Conservation (phyloP, 2,329 filamentous ascomycete species). For the Ciborinia camelliae region DNA sequence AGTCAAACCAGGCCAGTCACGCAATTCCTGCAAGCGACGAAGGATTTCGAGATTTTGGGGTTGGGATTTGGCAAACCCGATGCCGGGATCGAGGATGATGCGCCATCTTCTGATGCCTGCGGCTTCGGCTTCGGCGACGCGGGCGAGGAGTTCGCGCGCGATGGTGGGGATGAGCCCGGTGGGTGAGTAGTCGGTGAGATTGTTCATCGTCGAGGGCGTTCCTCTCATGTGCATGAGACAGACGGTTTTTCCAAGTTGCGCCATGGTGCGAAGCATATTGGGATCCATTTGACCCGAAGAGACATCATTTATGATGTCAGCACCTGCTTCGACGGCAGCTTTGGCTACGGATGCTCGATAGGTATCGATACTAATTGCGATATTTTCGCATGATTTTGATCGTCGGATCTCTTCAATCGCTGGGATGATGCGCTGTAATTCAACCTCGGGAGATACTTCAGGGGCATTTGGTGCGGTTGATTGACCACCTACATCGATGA, state of each 20-base stretch:
- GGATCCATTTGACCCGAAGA: slow-evolving; percentile 77
- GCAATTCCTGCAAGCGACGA: slow-evolving; percentile 60
- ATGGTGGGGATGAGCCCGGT: slow-evolving; percentile 56
- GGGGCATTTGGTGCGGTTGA: slow-evolving; percentile 77
- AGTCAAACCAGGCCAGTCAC: slow-evolving; percentile 59
- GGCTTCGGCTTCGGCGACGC: slow-evolving; percentile 69
- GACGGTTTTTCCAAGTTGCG: slow-evolving; percentile 72
- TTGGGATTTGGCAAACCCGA: slow-evolving; percentile 86
- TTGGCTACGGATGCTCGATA: slow-evolving; percentile 83
- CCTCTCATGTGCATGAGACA: slow-evolving; percentile 74
- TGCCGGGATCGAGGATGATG: slow-evolving; percentile 88
- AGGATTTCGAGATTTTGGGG: slow-evolving; percentile 81
- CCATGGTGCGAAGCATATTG: slow-evolving; percentile 78
- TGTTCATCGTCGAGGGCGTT: slow-evolving; percentile 62
- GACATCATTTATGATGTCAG: slow-evolving; percentile 93
- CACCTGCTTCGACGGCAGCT: slow-evolving; percentile 71
- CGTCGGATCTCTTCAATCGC: slow-evolving; percentile 71
- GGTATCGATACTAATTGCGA: slow-evolving; percentile 88
- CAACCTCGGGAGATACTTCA: slow-evolving; percentile 68
- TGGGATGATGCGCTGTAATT: slow-evolving; percentile 74
- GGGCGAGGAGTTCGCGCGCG: slow-evolving; percentile 52
- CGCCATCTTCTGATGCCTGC: slow-evolving; percentile 89
- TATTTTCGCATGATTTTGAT: slow-evolving; percentile 56
- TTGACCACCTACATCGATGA: slow-evolving; percentile 91
- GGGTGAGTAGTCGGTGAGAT: slow-evolving; percentile 48